Evolutionary conservation across 805 yeast species (phyloP).

Genomic region (Candida hispaniensis): DNA sequence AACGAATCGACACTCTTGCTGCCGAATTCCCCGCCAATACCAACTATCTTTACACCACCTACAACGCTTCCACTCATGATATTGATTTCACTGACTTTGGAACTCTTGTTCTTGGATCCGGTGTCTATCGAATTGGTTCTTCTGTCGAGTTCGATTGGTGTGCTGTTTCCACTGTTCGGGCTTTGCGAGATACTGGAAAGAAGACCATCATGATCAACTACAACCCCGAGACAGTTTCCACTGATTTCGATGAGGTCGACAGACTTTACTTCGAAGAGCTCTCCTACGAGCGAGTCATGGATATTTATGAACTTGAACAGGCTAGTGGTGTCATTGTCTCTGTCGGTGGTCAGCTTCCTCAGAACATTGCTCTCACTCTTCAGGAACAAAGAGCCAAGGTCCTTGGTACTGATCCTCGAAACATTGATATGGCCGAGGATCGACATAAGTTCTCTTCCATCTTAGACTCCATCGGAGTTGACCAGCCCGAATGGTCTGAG

Average conservation of each 20-base stretch:
- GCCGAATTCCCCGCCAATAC: constrained; percentile 98
- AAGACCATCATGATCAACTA: constrained; percentile 94
- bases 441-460: constrained; percentile 95
- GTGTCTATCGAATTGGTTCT: constrained; percentile 97
- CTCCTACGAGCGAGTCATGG: constrained; percentile 92
- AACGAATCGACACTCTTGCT: constrained; percentile 93
- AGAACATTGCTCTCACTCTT: constrained; percentile 82
- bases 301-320: constrained; percentile 85
- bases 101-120: constrained; percentile 93
- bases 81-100: constrained; percentile 82
- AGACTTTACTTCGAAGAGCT: constrained; percentile 93
- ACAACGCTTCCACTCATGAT: constrained; percentile 81
- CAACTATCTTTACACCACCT: constrained; percentile 90
- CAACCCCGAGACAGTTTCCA: constrained; percentile 97
- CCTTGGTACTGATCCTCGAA: constrained; percentile 88
- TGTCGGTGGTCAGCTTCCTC: constrained; percentile 97
- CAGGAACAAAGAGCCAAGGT: constrained; percentile 69
- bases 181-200: constrained; percentile 76
- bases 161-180: constrained; percentile 94
- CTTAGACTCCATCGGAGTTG: constrained; percentile 83
- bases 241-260: constrained; percentile 97
- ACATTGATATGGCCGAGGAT: constrained; percentile 95
- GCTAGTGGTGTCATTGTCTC: constrained; percentile 89
- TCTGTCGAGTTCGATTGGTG: constrained; percentile 99
- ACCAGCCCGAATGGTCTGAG: constrained; percentile 98